Evolutionary conservation across 306 rosid species (phyloP).

Genomic region (Echinosophora koreensis): DNA sequence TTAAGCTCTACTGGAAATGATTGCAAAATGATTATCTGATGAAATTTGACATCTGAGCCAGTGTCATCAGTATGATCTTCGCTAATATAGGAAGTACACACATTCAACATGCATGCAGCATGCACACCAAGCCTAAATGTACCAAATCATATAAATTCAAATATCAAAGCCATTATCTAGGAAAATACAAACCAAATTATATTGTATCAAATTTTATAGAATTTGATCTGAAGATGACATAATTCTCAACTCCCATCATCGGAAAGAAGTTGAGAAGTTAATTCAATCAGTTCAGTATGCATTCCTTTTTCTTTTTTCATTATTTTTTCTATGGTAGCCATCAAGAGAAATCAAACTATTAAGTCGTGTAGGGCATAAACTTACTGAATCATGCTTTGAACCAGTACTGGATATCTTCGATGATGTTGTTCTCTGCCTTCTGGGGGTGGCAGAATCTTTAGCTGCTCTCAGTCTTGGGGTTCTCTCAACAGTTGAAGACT

Average conservation of each 20-base stretch:
- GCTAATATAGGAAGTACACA: conserved; percentile 13
- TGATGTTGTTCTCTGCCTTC: conserved; percentile 56
- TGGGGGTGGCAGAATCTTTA: conserved; percentile 57
- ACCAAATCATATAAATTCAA: conserved; percentile 15
- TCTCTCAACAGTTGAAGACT: conserved; percentile 57
- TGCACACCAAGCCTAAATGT: neutral
- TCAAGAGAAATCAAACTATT: conserved; percentile 25
- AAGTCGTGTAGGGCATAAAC: conserved; percentile 35
- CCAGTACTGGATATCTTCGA: conserved; percentile 45
- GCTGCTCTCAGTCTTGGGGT: conserved; percentile 53
- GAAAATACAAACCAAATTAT: neutral
- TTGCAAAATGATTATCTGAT: conserved; percentile 5
- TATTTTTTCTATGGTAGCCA: neutral
- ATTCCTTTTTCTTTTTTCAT: neutral
- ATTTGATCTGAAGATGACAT: conserved; percentile 11
- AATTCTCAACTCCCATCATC: conserved; percentile 17
- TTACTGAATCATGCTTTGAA: conserved; percentile 69
- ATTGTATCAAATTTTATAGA: neutral
- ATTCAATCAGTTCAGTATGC: neutral
- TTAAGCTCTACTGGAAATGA: conserved; percentile 3
- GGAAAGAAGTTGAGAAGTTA: conserved; percentile 11
- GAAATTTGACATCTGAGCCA: conserved; percentile 20
- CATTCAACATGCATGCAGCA: conserved; percentile 1
- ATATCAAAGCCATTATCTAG: neutral
- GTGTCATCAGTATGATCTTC: neutral